Percentiles rank a stretch among this genome's conserved stretches.
Evolutionary conservation across 495 filamentous ascomycete genomes (phyloP).

Genomic region (Xylaria intraflava): DNA sequence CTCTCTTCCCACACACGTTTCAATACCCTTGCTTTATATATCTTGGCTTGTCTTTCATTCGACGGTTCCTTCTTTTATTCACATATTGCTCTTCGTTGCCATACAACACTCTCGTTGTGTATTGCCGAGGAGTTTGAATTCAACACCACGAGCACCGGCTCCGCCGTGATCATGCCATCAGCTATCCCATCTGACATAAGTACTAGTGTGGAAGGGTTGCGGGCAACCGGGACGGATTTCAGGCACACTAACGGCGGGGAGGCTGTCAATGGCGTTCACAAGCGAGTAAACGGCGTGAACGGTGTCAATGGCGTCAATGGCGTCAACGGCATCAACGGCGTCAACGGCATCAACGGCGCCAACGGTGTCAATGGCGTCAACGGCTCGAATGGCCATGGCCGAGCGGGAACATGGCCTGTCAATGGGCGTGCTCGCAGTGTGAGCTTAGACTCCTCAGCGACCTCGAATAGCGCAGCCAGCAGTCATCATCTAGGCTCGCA

Average conservation of each 20-base stretch:
- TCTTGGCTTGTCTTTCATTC: not conserved
- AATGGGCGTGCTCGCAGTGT: not conserved
- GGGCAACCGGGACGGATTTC: not conserved
- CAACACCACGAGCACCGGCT: not conserved
- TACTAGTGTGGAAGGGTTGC: not conserved
- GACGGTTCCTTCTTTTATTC: not conserved
- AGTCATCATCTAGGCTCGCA: not conserved
- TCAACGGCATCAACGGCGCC: not conserved
- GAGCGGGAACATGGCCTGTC: conserved; percentile 7
- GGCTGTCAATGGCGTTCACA: conserved; percentile 5
- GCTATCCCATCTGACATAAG: not conserved
- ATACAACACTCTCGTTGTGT: not conserved
- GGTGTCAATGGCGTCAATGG: not conserved
- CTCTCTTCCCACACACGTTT: not conserved
- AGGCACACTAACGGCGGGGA: conserved; percentile 3
- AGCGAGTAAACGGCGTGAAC: conserved; percentile 2
- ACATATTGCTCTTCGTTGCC: not conserved
- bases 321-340: not conserved
- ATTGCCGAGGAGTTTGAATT: not conserved
- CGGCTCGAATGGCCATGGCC: not conserved
- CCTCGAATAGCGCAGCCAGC: not conserved
- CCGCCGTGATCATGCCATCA: conserved; percentile 8
- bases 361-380: not conserved
- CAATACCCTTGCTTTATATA: not conserved
- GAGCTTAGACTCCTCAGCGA: not conserved